These are phyloP conservation scores for Yarrowia phangngaensis DNA, from an alignment of 805 yeast species.

Conservation along the genomic window DNA sequence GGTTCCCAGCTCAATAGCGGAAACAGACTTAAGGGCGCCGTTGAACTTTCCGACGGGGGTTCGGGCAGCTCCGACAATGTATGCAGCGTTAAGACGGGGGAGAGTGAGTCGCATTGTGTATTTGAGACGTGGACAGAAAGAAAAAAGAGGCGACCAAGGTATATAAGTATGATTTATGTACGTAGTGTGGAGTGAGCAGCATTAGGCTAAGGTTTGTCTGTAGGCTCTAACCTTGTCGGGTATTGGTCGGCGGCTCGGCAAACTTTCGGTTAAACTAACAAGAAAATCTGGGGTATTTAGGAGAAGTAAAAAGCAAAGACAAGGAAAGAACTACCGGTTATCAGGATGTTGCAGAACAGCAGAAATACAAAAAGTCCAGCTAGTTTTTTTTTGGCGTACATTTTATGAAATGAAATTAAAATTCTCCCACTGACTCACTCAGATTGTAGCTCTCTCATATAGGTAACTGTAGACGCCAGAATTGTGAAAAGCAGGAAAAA, in stretches of 20 bases:
- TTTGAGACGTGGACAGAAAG: background rate
- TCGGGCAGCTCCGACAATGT: constrained; percentile 83
- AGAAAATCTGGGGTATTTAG: background rate
- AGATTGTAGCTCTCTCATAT: too few relatives aligned
- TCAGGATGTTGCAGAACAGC: too few relatives aligned
- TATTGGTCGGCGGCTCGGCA: constrained; percentile 27
- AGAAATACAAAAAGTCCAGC: too few relatives aligned
- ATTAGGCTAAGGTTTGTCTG: background rate
- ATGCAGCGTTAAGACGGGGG: constrained; percentile 45
- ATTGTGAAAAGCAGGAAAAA: too few relatives aligned
- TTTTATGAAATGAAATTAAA: too few relatives aligned
- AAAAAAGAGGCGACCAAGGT: constrained; percentile 8
- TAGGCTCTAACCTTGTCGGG: constrained; percentile 21
- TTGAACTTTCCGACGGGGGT: constrained; percentile 94
- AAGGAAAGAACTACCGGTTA: too few relatives aligned
- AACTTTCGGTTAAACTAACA: too few relatives aligned
- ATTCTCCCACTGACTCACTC: too few relatives aligned
- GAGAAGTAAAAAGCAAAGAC: background rate
- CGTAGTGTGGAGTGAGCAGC: too few relatives aligned
- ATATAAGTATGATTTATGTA: background rate
- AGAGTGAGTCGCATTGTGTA: constrained; percentile 26
- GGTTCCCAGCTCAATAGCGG: constrained; percentile 78
- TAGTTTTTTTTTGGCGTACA: too few relatives aligned
- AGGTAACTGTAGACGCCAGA: too few relatives aligned
- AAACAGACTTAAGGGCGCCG: constrained; percentile 67